Base-by-base conservation (phyloP, 1,284 basidiomycete genomes). In the Leccinum fallax region DNA sequence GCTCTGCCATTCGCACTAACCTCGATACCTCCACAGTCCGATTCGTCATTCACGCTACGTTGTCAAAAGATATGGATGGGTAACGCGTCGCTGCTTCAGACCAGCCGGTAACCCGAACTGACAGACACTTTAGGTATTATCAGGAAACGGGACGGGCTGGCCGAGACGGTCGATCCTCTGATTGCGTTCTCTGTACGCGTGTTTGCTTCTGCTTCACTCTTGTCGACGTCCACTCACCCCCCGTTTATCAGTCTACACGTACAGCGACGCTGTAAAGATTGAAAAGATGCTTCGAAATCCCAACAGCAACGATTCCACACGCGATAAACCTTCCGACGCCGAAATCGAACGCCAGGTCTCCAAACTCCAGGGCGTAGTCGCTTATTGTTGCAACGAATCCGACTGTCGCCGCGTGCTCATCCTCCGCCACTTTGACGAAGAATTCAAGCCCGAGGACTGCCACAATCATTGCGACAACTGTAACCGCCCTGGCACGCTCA, bases 361-460 rank as follows among this genome's bases (percentile, higher is more conserved):
- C 24, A 84, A 83, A 30, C 74, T 92, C 32, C 72, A 74, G 1
- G 77, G 77, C 24, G 83, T 86, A 48, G 81, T 89, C 11, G 79
- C 85, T 58, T 99, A 90, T 75, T 96, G 93, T 76, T 74, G 80
- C 60, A 95, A 98, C 76, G 83, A 86, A 61, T 86, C 88, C 36
- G 92, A 94, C 67, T 99, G 97, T 71, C 89, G 97, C 7, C 88
- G 97, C 2, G 83, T 85, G 3, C 92, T 94, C 70, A 82, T 99
- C 19, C 83, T 99, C 51, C 83, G 82, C 43, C 91, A 93, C 64
- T 85, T 87, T 61, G 82, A 82, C 63, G 91, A 94, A 72, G 81
- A 80, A 36, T 90, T 93, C 69, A 80, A 84, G 60, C 71, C 79
- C 34, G 75, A 72, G 10, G 64, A 81, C 32, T 97, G 95, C 71